Percentiles rank a stretch among this genome's conserved stretches.
These are phyloP conservation scores for Lactarius sanguifluus DNA, from an alignment of 768 basidiomycete species.

Conservation along the genomic window DNA sequence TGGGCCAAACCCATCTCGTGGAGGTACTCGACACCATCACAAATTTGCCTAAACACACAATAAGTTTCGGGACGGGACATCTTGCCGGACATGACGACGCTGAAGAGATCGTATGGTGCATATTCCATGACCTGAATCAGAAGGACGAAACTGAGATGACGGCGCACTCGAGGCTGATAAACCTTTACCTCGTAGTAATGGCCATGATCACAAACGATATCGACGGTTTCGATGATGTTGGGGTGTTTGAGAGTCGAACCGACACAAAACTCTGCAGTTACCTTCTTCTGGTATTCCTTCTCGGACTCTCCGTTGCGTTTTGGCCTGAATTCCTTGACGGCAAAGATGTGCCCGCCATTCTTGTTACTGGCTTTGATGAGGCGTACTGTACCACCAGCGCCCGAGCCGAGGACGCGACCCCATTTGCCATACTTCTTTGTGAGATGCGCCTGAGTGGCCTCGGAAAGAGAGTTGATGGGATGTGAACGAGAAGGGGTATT, in stretches of 20 bases:
- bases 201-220: slow-evolving; percentile 96
- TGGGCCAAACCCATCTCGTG: slow-evolving; percentile 98
- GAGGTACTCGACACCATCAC: slow-evolving; percentile 96
- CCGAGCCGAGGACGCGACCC: slow-evolving; percentile 92
- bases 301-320: slow-evolving; percentile 85
- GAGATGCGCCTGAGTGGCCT: slow-evolving; percentile 86
- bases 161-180: slow-evolving; percentile 5
- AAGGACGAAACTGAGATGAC: slow-evolving; percentile 16
- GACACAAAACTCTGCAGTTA: slow-evolving; percentile 98
- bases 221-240: slow-evolving; percentile 97
- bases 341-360: slow-evolving; percentile 82
- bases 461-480: slow-evolving; percentile 62
- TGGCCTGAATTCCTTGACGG: slow-evolving; percentile 96
- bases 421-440: slow-evolving; percentile 99
- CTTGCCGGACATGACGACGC: slow-evolving; percentile 98
- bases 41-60: slow-evolving; percentile 98
- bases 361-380: slow-evolving; percentile 87
- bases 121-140: slow-evolving; percentile 92
- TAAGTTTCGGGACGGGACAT: slow-evolving; percentile 99
- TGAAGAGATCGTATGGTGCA: slow-evolving; percentile 97
- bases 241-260: slow-evolving; percentile 91
- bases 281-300: slow-evolving; percentile 99
- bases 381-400: slow-evolving; percentile 97
- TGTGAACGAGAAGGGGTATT: slow-evolving; percentile 32
- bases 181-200: slow-evolving; percentile 92